A percentile compares a stretch with the other conserved stretches of the same genome.
Evolutionary conservation across 192 early-diverging fungal genomes (phyloP).

Genomic region (Coemansia asiatica): DNA sequence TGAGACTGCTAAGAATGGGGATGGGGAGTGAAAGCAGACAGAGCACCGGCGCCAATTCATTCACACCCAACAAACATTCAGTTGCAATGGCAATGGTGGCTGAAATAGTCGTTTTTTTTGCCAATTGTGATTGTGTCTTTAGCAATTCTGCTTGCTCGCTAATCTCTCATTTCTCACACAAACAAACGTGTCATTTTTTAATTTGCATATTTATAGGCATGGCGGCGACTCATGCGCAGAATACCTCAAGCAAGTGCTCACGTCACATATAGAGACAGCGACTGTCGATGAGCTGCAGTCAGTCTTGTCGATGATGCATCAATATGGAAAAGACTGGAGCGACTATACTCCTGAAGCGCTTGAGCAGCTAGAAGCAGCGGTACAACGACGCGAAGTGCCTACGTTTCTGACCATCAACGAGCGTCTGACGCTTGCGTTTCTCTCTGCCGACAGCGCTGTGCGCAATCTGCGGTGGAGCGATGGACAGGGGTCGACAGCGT

Average conservation of each 20-base stretch:
- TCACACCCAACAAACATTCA: too few species aligned
- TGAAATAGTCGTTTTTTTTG: background rate
- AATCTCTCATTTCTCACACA: background rate
- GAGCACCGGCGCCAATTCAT: too few species aligned
- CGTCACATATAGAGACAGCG: conserved; percentile 37
- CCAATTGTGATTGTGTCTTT: background rate
- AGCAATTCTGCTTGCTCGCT: background rate
- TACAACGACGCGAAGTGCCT: conserved; percentile 27
- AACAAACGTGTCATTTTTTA: background rate
- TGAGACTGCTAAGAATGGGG: background rate
- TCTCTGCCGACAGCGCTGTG: conserved; percentile 60
- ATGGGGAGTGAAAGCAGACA: too few species aligned
- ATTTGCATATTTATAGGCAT: conserved; percentile 25
- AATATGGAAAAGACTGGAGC: conserved; percentile 46
- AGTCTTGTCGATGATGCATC: conserved; percentile 32
- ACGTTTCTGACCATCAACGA: conserved; percentile 66
- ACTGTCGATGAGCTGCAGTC: conserved; percentile 20
- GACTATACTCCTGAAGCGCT: conserved; percentile 39
- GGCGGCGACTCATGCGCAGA: conserved; percentile 52
- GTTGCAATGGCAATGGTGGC: background rate
- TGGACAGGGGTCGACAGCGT: conserved; percentile 68
- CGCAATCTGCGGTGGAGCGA: conserved; percentile 54
- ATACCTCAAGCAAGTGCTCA: conserved; percentile 41
- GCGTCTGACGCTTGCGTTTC: conserved; percentile 63
- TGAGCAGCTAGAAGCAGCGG: conserved; percentile 30